These are phyloP conservation scores for Neostapfia colusana DNA, from an alignment of 176 grass and related monocot genomes.

Conservation along the genomic window DNA sequence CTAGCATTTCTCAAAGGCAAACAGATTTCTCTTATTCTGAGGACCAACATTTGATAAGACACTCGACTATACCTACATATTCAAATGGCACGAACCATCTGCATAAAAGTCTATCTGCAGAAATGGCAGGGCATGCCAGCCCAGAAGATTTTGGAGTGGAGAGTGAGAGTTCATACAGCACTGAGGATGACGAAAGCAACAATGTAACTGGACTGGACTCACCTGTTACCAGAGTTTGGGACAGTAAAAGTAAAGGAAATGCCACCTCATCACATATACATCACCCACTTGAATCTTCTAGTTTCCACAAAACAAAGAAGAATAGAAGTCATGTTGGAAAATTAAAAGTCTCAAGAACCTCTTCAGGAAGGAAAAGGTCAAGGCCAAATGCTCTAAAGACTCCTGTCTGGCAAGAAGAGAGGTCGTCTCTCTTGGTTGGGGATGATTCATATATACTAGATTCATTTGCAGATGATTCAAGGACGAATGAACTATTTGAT, in stretches of 20 bases:
- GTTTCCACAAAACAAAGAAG: slow-evolving; percentile 59
- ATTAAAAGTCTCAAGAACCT: slow-evolving; percentile 55
- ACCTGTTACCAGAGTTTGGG: slow-evolving; percentile 95
- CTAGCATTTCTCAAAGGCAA: slow-evolving; percentile 35
- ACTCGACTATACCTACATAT: slow-evolving; percentile 35
- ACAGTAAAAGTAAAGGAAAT: slow-evolving; percentile 93
- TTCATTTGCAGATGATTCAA: slow-evolving; percentile 52
- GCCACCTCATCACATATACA: slow-evolving; percentile 65
- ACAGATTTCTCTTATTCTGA: slow-evolving; percentile 9
- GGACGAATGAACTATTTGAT: slow-evolving; percentile 44
- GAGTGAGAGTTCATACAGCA: slow-evolving; percentile 66
- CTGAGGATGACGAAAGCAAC: slow-evolving; percentile 74
- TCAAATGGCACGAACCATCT: slow-evolving; percentile 43
- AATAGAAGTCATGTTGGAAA: slow-evolving; percentile 60
- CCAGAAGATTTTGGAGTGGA: slow-evolving; percentile 62
- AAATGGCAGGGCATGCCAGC: slow-evolving; percentile 41
- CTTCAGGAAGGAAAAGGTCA: slow-evolving; percentile 72
- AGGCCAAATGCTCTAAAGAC: slow-evolving; percentile 57
- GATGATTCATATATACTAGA: slow-evolving; percentile 62
- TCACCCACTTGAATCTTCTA: slow-evolving; percentile 88
- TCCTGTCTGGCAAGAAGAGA: slow-evolving; percentile 75
- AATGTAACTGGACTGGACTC: slow-evolving; percentile 89
- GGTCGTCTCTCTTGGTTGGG: slow-evolving; percentile 54
- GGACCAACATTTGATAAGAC: slow-evolving; percentile 37
- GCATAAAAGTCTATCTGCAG: slow-evolving; percentile 40